Percentiles rank a stretch among this genome's conserved stretches.
Conservation (phyloP, 1,284 basidiomycete genomes). For the Apiotrichum sp. region DNA sequence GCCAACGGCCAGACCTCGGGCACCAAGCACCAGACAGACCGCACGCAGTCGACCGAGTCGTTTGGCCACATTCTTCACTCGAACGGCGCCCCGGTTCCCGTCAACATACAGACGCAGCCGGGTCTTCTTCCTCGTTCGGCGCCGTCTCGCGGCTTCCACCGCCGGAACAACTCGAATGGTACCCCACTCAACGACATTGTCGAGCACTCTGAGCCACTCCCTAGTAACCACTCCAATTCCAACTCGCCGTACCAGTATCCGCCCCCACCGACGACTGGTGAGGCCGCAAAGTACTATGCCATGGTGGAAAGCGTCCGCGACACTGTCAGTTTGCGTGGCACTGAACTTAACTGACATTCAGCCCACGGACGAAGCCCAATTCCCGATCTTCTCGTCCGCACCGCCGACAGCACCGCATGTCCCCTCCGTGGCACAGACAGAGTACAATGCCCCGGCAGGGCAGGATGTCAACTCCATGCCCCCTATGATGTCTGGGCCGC, state of each 20-base stretch:
- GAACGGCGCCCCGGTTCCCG: constrained; percentile 27
- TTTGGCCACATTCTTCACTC: constrained; percentile 41
- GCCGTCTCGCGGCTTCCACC: not conserved
- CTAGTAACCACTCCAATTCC: not conserved
- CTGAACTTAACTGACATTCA: not conserved
- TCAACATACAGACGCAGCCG: constrained; percentile 13
- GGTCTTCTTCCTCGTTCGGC: not conserved
- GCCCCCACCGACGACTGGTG: not conserved
- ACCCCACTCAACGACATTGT: not conserved
- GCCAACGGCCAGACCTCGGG: not conserved
- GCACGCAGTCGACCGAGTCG: constrained; percentile 24
- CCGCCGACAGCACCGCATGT: no score
- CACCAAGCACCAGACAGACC: not conserved
- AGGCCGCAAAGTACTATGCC: constrained; percentile 13
- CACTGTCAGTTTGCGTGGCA: constrained; percentile 1
- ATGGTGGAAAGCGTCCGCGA: constrained; percentile 44
- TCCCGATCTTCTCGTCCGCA: no score
- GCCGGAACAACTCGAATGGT: not conserved
- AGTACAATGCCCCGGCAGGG: no score
- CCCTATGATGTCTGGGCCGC: no score
- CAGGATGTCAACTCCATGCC: no score
- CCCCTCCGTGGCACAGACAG: no score
- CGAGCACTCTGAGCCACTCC: not conserved
- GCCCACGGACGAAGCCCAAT: not conserved
- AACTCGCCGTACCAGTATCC: constrained; percentile 6